Evolutionary conservation across 352 stramenopile genomes (phyloP), one percentile per base, ranked within the genome.

Genomic region (Peronospora destructor): DNA sequence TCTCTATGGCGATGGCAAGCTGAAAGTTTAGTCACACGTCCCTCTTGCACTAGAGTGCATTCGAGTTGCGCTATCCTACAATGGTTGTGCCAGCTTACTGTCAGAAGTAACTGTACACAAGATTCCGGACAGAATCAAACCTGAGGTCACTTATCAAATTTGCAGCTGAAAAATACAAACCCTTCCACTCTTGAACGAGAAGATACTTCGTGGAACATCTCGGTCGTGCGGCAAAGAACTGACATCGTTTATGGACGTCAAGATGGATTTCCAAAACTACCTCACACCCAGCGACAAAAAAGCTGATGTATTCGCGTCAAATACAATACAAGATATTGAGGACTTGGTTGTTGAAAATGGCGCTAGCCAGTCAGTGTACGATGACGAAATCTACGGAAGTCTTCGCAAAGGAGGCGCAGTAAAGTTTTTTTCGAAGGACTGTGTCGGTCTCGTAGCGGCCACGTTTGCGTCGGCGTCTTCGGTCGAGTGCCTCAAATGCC

Each of bases 341-440:
- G 59, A 35, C 25, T 58, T 47, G 0, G 16, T 46, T 0, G 26
- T 45, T 12, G 46, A 62, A 6, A 44, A 33, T 13, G 53, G 37
- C 4, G 48, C 41, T 6, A 41, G 38, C 6, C 33, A 69, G 14
- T 33, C 65, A 41, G 59, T 84, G 40, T 80, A 75, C 58, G 74
- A 80, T 38, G 57, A 63, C 19, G 64, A 78, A 47, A 70, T 78
- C 50, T 80, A 75, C 41, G 71, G 71, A 19, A 71, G 60, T 42
- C 62, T 83, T 6, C 71, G 71, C 43, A 64, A 61, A 29, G 71
- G 70, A 13, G 61, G 57, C 7, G 45, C 54, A 0, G 59, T 81
- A 11, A 41, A 59, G 3, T 66, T 78, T 36, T 74, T 72, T 51
- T 76, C 71, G 0, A 55, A 39, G 14, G 14, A 70, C 11, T 73